Conservation (phyloP, 139 green algal genomes). For the Zygnema cylindricum region DNA sequence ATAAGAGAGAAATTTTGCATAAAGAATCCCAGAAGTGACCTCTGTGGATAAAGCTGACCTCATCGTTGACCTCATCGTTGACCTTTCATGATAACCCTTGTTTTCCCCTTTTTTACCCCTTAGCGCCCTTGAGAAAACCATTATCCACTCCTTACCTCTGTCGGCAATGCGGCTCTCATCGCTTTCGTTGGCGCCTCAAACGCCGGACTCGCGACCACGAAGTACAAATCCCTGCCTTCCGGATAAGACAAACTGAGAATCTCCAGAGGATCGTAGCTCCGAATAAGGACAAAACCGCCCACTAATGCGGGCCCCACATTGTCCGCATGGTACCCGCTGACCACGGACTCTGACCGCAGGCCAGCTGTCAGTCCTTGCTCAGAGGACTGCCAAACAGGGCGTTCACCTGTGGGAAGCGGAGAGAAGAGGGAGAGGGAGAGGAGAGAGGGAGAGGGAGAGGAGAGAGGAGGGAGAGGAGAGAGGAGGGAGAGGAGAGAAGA, state of each 20-base stretch:
- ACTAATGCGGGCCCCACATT: slow-evolving; percentile 92
- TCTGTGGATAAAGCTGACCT: no score
- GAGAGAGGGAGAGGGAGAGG: not conserved
- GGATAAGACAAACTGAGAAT: slow-evolving; percentile 67
- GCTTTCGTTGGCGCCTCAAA: slow-evolving; percentile 93
- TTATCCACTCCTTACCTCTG: slow-evolving; percentile 80
- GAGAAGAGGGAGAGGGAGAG: not conserved
- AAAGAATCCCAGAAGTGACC: no score
- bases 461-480: no score
- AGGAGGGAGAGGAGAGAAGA: no score
- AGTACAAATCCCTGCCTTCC: slow-evolving; percentile 58
- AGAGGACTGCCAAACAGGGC: slow-evolving; percentile 87
- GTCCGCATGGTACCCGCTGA: slow-evolving; percentile 96
- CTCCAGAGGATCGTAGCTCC: slow-evolving; percentile 77
- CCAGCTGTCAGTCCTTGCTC: slow-evolving; percentile 80
- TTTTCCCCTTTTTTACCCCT: no score
- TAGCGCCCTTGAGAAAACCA: no score
- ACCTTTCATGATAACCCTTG: no score
- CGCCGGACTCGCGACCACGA: slow-evolving; percentile 91
- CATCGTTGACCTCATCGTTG: no score
- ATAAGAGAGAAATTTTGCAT: no score
- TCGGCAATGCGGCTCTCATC: slow-evolving; percentile 92
- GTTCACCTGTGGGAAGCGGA: slow-evolving; percentile 72
- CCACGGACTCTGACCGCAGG: slow-evolving; percentile 82
- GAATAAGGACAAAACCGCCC: slow-evolving; percentile 92